phyloP scores from a whole-genome alignment of 331 rosid species.

The Stylosanthes scabra region DNA sequence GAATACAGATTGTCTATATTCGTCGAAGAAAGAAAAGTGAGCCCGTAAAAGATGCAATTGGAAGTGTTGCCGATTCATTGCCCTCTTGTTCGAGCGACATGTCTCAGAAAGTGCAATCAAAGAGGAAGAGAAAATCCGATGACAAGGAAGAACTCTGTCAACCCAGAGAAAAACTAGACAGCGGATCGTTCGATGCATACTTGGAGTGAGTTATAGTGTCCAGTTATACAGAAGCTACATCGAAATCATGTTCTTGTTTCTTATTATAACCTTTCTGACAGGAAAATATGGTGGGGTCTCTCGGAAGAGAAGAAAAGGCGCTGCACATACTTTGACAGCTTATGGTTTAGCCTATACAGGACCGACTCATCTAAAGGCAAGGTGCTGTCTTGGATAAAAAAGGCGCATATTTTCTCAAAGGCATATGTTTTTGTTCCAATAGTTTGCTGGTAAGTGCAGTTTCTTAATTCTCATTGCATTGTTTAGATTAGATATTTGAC shows the following conservation, averaged over 20 bases:
- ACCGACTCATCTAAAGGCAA: constrained; percentile 44
- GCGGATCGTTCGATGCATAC: constrained; percentile 53
- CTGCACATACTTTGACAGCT: constrained; percentile 65
- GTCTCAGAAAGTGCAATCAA: constrained; percentile 46
- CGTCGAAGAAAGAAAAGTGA: constrained; percentile 24
- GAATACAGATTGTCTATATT: constrained; percentile 4
- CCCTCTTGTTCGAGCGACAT: constrained; percentile 28
- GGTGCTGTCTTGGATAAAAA: constrained; percentile 76
- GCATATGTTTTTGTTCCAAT: constrained; percentile 85
- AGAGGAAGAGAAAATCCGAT: constrained; percentile 40
- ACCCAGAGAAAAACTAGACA: constrained; percentile 50
- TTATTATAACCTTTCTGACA: constrained; percentile 42
- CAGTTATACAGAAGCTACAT: not conserved
- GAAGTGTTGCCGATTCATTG: constrained; percentile 22
- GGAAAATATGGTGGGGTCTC: constrained; percentile 69
- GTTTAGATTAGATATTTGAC: not conserved
- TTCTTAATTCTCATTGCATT: not conserved
- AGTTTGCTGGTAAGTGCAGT: constrained; percentile 69
- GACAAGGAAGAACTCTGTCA: constrained; percentile 28
- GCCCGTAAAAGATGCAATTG: constrained; percentile 31
- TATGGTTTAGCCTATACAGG: constrained; percentile 72
- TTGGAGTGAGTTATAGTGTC: constrained; percentile 60
- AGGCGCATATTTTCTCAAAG: constrained; percentile 66
- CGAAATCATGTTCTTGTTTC: constrained; percentile 25
- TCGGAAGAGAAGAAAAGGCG: constrained; percentile 61